Percentiles rank a stretch among this genome's conserved stretches.
These are phyloP conservation scores for Tricholoma bakamatsutake DNA, from an alignment of 768 basidiomycete genomes.

Conservation along the genomic window DNA sequence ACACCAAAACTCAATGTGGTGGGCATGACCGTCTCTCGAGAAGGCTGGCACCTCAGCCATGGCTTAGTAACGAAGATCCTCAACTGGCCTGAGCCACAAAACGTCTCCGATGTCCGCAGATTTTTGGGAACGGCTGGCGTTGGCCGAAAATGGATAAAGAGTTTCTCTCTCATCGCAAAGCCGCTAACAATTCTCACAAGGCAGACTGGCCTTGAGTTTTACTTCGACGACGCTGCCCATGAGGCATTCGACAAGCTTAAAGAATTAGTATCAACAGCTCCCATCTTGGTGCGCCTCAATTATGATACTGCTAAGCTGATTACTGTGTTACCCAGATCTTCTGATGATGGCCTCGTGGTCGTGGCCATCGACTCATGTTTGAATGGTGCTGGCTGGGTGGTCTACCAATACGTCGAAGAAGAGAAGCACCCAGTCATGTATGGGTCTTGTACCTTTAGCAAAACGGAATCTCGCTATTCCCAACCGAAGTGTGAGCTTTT, in stretches of 20 bases:
- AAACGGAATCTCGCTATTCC: no score
- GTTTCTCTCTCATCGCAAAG: constrained; percentile 18
- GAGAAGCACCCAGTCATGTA: no score
- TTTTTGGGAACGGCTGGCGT: constrained; percentile 16
- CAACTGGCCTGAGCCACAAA: constrained; percentile 18
- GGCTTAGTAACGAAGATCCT: constrained; percentile 19
- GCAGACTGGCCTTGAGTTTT: constrained; percentile 15
- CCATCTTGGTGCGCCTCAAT: no score
- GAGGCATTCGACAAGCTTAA: constrained; percentile 23
- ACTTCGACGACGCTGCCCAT: constrained; percentile 15
- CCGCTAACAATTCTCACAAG: constrained; percentile 18
- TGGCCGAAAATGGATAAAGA: no score
- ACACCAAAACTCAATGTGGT: constrained; percentile 20
- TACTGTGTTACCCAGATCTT: no score
- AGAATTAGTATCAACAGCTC: background rate
- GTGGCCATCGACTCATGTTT: no score
- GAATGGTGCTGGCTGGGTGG: no score
- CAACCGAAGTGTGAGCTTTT: no score
- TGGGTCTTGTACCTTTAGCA: no score
- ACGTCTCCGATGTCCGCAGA: constrained; percentile 13
- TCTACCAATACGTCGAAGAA: no score
- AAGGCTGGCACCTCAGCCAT: constrained; percentile 24
- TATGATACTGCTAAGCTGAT: no score
- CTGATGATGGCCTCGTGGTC: no score
- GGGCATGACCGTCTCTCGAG: constrained; percentile 18